A percentile compares a stretch with the other conserved stretches of the same genome.
phyloP scores from a whole-genome alignment of 345 rosid species.

The Hibiscus syriacus region DNA sequence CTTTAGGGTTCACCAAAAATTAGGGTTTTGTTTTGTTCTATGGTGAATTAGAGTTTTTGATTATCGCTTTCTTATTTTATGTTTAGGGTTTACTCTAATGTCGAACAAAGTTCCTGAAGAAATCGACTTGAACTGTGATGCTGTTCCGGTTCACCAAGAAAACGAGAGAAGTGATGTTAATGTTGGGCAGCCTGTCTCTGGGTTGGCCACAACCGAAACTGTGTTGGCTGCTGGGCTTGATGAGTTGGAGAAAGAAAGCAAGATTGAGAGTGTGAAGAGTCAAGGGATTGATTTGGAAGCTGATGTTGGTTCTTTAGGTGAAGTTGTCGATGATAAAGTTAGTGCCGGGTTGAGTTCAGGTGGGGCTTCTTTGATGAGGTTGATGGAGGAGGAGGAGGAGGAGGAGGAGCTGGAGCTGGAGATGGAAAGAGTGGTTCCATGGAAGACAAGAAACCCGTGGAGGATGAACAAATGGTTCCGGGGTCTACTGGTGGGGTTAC shows the following conservation, averaged over 20 bases:
- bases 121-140: slow-evolving; percentile 40
- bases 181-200: background rate
- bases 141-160: slow-evolving; percentile 17
- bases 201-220: slow-evolving; percentile 2
- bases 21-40: background rate
- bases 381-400: slow-evolving; percentile 5
- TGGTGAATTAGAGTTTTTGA: background rate
- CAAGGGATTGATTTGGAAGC: slow-evolving; percentile 10
- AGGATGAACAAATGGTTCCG: too few relatives aligned
- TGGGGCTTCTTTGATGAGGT: background rate
- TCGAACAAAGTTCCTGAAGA: slow-evolving; percentile 20
- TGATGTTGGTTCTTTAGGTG: slow-evolving; percentile 6
- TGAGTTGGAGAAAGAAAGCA: slow-evolving; percentile 1
- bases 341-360: background rate
- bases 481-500: too few relatives aligned
- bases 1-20: too few relatives aligned
- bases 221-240: slow-evolving; percentile 1
- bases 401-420: background rate
- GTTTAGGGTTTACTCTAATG: slow-evolving; percentile 24
- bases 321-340: slow-evolving; percentile 4
- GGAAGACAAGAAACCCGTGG: background rate
- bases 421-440: background rate
- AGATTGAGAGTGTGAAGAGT: background rate
- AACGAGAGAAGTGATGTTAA: slow-evolving; percentile 12
- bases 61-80: background rate